Evolutionary conservation across 495 filamentous ascomycete genomes (phyloP), one percentile per base, ranked within the genome.

Genomic region (Trichoderma parareesei): DNA sequence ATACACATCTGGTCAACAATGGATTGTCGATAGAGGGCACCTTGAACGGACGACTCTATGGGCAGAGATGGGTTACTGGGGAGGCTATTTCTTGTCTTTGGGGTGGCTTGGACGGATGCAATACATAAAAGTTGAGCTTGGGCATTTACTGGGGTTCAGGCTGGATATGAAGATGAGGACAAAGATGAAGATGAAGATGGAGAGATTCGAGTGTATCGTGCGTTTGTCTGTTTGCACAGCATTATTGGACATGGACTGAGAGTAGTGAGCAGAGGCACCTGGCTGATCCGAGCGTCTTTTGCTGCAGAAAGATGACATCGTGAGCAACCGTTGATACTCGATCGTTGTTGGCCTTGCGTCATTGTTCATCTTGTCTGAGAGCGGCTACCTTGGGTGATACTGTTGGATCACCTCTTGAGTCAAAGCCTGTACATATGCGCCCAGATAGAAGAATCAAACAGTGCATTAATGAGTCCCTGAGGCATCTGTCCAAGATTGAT

Each of bases 91-190:
- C 37, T 57, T 33, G 8, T 33, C 13, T 35, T 33, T 9, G 9
- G 16, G 20, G 53, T 8, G 53, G 53, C 5, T 14, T 20, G 27
- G 20, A 13, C 27, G 53, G 53, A 38, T 57, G 53, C 27, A 35
- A 35, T 37, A 57, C 37, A 57, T 35, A 57, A 57, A 57, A 57
- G 53, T 57, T 57, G 53, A 27, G 27, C 27, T 27, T 57, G 37
- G 53, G 53, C 53, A 57, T 57, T 57, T 57, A 10, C 37, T 57
- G 27, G 33, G 20, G 10, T 37, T 20, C 35, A 13, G 11, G 11
- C 4, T 35, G 27, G 37, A 10, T 9, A 55, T 55, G 48, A 18
- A 18, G n/a, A 27, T 27, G 27, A 27, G 27, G 27, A 27, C 27
- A 27, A 27, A 27, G 53, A 57, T 35, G 49, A 49, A 57, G 44